Percentiles rank a stretch among this genome's conserved stretches.
These are phyloP conservation scores for Botrytis aclada DNA, from an alignment of 2,329 filamentous ascomycete genomes.

Conservation along the genomic window DNA sequence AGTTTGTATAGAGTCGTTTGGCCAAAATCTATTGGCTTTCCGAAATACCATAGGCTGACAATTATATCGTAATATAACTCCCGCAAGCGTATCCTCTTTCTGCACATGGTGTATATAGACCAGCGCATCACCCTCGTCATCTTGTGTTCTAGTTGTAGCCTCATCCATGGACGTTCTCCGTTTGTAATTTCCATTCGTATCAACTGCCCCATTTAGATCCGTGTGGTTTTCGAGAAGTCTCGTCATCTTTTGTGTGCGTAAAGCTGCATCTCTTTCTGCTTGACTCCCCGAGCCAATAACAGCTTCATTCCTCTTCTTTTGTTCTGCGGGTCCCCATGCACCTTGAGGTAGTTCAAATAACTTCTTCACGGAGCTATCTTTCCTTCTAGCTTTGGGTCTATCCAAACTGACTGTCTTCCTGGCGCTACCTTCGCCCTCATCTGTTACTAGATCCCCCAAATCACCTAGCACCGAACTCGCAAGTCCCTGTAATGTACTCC, in stretches of 20 bases:
- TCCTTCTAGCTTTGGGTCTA: slow-evolving; percentile 19
- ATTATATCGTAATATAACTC: slow-evolving; percentile 84
- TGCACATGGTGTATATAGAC: slow-evolving; percentile 89
- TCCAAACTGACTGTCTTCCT: slow-evolving; percentile 10
- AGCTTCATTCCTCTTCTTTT: slow-evolving; percentile 27
- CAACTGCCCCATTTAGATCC: slow-evolving; percentile 56
- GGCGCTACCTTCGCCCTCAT: slow-evolving; percentile 24
- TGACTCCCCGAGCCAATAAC: slow-evolving; percentile 52
- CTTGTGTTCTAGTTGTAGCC: slow-evolving; percentile 37
- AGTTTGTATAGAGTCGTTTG: slow-evolving; percentile 83
- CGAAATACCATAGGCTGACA: slow-evolving; percentile 80
- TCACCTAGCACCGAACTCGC: slow-evolving; percentile 38
- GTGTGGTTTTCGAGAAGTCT: slow-evolving; percentile 61
- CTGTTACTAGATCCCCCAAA: slow-evolving; percentile 18
- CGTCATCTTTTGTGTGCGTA: slow-evolving; percentile 55
- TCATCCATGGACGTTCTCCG: slow-evolving; percentile 35
- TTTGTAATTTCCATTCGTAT: slow-evolving; percentile 40
- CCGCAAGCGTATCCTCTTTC: slow-evolving; percentile 81
- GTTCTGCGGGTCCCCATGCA: slow-evolving; percentile 34
- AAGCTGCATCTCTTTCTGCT: slow-evolving; percentile 51
- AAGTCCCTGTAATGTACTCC: slow-evolving; percentile 36
- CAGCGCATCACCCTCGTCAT: slow-evolving; percentile 69
- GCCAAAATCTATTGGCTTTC: slow-evolving; percentile 91
- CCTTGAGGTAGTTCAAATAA: slow-evolving; percentile 25
- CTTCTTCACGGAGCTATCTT: slow-evolving; percentile 21